Base-by-base conservation (phyloP, 768 basidiomycete genomes). In the Rubroboletus satanas region DNA sequence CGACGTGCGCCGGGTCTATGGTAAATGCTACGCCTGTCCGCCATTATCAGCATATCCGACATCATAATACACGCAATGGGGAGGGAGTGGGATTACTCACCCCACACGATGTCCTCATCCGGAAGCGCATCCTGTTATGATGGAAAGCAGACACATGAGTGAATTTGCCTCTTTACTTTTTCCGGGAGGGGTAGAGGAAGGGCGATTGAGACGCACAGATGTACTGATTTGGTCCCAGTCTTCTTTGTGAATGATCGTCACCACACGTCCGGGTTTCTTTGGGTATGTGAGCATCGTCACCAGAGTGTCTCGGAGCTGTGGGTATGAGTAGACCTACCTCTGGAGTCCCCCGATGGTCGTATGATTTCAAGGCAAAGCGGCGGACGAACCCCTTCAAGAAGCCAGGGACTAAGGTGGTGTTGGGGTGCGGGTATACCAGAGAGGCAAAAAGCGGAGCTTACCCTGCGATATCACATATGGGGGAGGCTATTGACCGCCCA, bases 311-410 rank as follows among this genome's bases (percentile, higher is more conserved):
- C 91, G 3, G 90, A 89, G 49, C 74, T 79, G 85, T 88, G 54
- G 2, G 9, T 8, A 9, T 47, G 15, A 21, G 17, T 8, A 12
- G 3, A 53, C 71, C 45, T 9, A 88, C 87, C 75, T 93, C 87
- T 5, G 83, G 88, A 0, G 92, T 95, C 26, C 94, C 94, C 14
- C 94, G 80, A 70, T 97, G 94, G 67, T 96, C 94, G 67, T 91
- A 88, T 49, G 92, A 94, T 62, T 83, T 83, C 72, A 95, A 90
- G 0, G 93, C 90, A 66, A 97, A 97, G 26, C 93, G 77, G 1
- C 93, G 81, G 1, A 95, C 89, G 55, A 92, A 93, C 32, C 90
- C 90, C 72, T 93, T 96, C 61, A 97, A 74, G 62, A 87, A 97
- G 7, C 93, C 93, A 0, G 89, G 79, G 1, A 77, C 90, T 87